phyloP scores from a whole-genome alignment of 495 filamentous ascomycete species.

The Xylaria bambusicola region DNA sequence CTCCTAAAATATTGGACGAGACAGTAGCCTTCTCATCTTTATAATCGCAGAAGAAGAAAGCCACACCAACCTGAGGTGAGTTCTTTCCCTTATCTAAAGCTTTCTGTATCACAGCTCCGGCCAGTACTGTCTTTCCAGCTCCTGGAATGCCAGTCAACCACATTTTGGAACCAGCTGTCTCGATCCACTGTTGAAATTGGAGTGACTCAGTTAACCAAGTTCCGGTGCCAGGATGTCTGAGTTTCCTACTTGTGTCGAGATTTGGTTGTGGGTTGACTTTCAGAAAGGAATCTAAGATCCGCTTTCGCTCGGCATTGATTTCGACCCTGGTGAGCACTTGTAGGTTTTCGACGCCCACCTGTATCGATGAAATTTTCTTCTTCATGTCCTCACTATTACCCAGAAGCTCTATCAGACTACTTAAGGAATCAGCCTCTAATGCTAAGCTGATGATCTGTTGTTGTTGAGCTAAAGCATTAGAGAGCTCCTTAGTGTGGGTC shows the following conservation, averaged over 20 bases:
- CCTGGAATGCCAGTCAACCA: conserved; percentile 47
- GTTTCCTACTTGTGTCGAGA: conserved; percentile 30
- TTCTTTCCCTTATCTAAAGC: conserved; percentile 8
- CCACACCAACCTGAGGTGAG: conserved; percentile 24
- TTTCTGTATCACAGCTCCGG: conserved; percentile 28
- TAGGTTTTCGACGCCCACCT: conserved; percentile 16
- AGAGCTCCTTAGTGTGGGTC: conserved; percentile 25
- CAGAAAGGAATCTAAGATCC: conserved; percentile 33
- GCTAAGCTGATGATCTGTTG: conserved; percentile 35
- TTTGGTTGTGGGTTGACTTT: conserved; percentile 27
- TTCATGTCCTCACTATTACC: conserved; percentile 13
- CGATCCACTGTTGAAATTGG: conserved; percentile 35
- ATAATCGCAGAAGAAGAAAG: conserved; percentile 48
- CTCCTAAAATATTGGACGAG: conserved; percentile 32
- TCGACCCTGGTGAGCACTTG: conserved; percentile 24
- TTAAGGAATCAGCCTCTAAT: conserved; percentile 32
- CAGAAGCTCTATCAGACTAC: conserved; percentile 19
- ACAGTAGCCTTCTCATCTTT: conserved; percentile 32
- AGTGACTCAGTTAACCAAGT: conserved; percentile 36
- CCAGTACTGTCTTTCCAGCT: conserved; percentile 45
- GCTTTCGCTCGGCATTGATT: conserved; percentile 23
- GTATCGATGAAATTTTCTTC: conserved; percentile 8
- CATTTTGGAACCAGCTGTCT: conserved; percentile 22
- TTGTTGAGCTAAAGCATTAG: conserved; percentile 31
- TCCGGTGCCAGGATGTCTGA: conserved; percentile 38